Conservation (phyloP, 805 yeast genomes). For the Trichomonascus vanleenenianus region DNA sequence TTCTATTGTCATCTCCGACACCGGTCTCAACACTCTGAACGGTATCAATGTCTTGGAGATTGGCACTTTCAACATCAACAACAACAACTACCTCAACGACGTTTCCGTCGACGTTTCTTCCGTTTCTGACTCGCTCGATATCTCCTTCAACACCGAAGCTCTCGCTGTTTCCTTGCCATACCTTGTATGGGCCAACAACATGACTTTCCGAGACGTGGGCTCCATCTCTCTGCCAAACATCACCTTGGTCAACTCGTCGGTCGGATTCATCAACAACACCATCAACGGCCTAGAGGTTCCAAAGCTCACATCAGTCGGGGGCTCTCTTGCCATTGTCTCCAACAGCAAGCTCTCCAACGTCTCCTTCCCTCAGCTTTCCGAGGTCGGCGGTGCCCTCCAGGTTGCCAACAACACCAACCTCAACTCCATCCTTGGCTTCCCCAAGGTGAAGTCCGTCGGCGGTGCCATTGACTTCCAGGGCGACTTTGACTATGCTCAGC, state of each 20-base stretch:
- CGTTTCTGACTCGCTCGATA: conserved; percentile 66
- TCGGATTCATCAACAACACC: conserved; percentile 71
- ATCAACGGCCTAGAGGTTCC: conserved; percentile 35
- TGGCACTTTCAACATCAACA: conserved; percentile 59
- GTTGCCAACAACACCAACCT: conserved; percentile 79
- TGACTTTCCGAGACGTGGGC: conserved; percentile 74
- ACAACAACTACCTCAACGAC: conserved; percentile 66
- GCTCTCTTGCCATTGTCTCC: conserved; percentile 64
- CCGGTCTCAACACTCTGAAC: conserved; percentile 32
- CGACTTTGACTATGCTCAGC: conserved; percentile 69
- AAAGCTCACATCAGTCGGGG: conserved; percentile 60
- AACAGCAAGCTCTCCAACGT: conserved; percentile 66
- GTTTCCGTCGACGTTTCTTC: conserved; percentile 62
- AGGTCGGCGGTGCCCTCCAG: conserved; percentile 89
- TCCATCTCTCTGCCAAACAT: conserved; percentile 65
- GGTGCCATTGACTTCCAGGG: conserved; percentile 86
- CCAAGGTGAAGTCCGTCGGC: conserved; percentile 60
- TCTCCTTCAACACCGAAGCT: conserved; percentile 78
- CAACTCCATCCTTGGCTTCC: conserved; percentile 62
- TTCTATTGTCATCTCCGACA: conserved; percentile 43
- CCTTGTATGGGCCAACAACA: conserved; percentile 79
- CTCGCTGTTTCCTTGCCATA: conserved; percentile 47
- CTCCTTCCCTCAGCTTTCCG: conserved; percentile 60
- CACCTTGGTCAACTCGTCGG: conserved; percentile 67
- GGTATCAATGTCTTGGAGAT: conserved; percentile 33